These are phyloP conservation scores for Aaosphaeria arxii DNA, from an alignment of 2,329 filamentous ascomycete genomes.

Conservation along the genomic window DNA sequence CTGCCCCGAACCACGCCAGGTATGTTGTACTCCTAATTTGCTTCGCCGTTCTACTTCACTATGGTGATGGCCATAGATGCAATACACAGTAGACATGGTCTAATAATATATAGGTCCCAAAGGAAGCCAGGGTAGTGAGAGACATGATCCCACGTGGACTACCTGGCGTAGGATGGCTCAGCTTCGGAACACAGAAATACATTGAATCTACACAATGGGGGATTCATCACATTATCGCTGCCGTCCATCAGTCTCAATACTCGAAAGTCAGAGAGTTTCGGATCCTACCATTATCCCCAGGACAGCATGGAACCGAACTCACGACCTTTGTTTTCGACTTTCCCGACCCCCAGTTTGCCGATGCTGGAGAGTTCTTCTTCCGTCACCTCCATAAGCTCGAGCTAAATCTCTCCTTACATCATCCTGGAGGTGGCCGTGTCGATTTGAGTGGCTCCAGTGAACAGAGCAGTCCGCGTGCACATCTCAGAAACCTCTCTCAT, in stretches of 20 bases:
- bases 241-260: conserved; percentile 17
- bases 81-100: too few species aligned
- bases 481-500: background rate
- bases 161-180: background rate
- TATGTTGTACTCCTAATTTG: conserved; percentile 1
- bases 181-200: background rate
- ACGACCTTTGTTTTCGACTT: conserved; percentile 17
- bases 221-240: conserved; percentile 26
- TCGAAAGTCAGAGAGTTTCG: conserved; percentile 19
- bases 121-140: conserved; percentile 15
- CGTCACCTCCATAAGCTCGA: conserved; percentile 14
- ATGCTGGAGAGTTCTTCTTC: conserved; percentile 20
- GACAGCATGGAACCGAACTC: conserved; percentile 9
- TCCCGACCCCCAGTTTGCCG: conserved; percentile 8
- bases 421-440: background rate
- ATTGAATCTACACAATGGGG: conserved; percentile 11
- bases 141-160: conserved; percentile 16
- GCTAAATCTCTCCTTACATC: conserved; percentile 9
- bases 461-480: background rate
- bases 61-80: too few species aligned
- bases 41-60: too few species aligned
- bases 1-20: conserved; percentile 16
- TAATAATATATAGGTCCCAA: conserved; percentile 1
- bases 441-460: background rate
- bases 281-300: conserved; percentile 3